Base-by-base conservation (phyloP, 257 asterid species). In the Penstemon newberryi region DNA sequence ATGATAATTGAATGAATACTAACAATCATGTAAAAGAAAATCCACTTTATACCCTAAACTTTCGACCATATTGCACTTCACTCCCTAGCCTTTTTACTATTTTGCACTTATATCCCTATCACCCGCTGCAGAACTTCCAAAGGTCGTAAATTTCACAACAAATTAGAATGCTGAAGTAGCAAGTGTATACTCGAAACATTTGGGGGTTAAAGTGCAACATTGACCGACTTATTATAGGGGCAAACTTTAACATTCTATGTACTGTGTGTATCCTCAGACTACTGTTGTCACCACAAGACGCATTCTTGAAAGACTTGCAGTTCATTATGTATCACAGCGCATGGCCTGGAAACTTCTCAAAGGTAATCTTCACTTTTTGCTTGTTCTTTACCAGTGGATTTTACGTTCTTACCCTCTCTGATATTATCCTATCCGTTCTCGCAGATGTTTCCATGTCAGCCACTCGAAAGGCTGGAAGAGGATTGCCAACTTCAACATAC, bases 321-420 rank as follows among this genome's bases (percentile, higher is more conserved):
- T 91, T 58, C 95, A 87, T 64, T 79, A 87, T 71, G 85, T 82
- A 74, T 94, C 99, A 56, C 96, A 75, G 57, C 90, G 96, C 53
- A 67, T 89, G 87, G 99, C 99, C 51, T 91, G 96, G 91, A 94
- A 94, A 72, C 96, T 94, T 67, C 90, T 94, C 79, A 94, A 94
- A 83, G 97, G 99, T 93, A 80, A 39, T 56, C 50, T 65, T 63
- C 33, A 38, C 54, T 25, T 53, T 70, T 12, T 38, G 46, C 46
- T 58, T 19, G n/a, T 6, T 40, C 8, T 7, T 3, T 1, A 8
- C 63, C 33, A 56, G 6, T 37, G 63, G 38, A 8, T 36, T 57
- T 57, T 9, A 51, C 45, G 9, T 50, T 42, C 43, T 53, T 4
- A 8, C 45, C 39, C 41, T 1, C 4, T 47, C 77, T 78, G 15